phyloP scores from a whole-genome alignment of 2,329 filamentous ascomycete species.

The Ascosphaera aggregata region DNA sequence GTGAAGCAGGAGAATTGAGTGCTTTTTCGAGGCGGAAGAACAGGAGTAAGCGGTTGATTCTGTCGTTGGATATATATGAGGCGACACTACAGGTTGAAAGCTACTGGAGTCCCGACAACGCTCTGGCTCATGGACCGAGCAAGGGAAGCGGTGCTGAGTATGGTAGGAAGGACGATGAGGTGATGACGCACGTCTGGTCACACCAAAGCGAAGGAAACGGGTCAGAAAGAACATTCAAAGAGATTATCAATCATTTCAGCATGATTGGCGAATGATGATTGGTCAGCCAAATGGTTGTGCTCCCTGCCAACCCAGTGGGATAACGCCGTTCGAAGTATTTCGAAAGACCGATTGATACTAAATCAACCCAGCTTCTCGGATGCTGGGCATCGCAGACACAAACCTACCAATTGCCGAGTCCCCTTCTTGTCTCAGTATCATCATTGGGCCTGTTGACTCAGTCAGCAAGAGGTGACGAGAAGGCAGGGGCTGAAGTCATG shows the following conservation, averaged over 20 bases:
- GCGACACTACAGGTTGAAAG: neutral
- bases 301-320: neutral
- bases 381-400: too few species aligned
- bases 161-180: neutral
- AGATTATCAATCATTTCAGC: neutral
- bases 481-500: too few species aligned
- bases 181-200: neutral
- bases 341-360: too few species aligned
- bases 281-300: neutral
- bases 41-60: neutral
- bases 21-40: neutral
- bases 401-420: too few species aligned
- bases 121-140: neutral
- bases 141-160: neutral
- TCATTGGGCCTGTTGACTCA: too few species aligned
- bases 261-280: neutral
- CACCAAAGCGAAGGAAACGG: neutral
- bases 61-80: neutral
- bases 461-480: too few species aligned
- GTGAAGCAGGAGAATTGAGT: neutral
- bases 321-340: too few species aligned
- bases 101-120: neutral
- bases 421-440: too few species aligned
- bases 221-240: neutral
- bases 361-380: too few species aligned